Conservation (phyloP, 305 asterid genomes). For the Fraxinus greggii region DNA sequence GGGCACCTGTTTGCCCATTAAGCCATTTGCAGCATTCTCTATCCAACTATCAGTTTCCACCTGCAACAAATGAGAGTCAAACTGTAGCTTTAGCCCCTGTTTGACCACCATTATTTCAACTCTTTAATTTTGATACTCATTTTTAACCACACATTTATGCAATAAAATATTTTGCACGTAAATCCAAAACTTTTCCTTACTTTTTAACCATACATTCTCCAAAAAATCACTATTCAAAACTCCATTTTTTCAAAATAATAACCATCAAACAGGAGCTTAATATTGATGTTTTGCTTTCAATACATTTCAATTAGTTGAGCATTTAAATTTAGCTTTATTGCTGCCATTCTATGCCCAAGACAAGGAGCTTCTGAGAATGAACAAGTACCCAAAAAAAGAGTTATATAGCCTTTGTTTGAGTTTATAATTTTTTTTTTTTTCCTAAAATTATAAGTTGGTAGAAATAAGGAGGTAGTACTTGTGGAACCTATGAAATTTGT, state of each 20-base stretch:
- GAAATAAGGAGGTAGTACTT: background rate
- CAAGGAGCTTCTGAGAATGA: background rate
- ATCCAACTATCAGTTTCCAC: constrained; percentile 92
- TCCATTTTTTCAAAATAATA: background rate
- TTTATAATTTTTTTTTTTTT: background rate
- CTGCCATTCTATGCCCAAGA: background rate
- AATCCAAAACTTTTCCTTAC: background rate
- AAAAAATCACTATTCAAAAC: background rate
- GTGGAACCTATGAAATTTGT: background rate
- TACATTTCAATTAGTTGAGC: background rate
- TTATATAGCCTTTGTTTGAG: background rate
- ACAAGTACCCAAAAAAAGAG: background rate
- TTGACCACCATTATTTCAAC: background rate
- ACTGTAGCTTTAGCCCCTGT: constrained; percentile 1
- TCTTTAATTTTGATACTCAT: background rate
- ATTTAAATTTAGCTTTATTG: background rate
- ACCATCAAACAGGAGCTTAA: background rate
- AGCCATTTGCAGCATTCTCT: constrained; percentile 93
- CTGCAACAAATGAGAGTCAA: constrained; percentile 33
- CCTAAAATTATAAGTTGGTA: background rate
- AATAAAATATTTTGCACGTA: too few relatives aligned
- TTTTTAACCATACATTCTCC: background rate
- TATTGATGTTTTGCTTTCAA: background rate
- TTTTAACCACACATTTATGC: background rate
- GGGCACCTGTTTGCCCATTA: constrained; percentile 82